Evolutionary conservation across 2,329 filamentous ascomycete genomes (phyloP).

Genomic region (Diplodia scrobiculata): DNA sequence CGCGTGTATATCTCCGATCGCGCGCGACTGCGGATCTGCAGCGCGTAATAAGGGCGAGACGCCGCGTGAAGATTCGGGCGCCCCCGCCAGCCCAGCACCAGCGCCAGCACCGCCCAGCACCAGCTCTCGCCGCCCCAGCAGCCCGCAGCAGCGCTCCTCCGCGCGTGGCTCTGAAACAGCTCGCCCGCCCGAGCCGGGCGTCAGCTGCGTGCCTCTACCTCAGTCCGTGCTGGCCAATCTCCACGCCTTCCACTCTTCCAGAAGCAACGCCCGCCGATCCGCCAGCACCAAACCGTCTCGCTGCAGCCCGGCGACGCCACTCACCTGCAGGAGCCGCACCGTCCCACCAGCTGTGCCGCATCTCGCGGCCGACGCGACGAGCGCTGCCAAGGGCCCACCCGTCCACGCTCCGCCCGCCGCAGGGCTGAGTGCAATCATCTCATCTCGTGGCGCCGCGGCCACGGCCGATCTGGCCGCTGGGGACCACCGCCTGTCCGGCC

Average conservation of each 20-base stretch:
- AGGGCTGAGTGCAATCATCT: constrained; percentile 19
- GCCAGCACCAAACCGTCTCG: constrained; percentile 17
- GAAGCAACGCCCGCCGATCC: constrained; percentile 26
- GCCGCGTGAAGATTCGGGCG: constrained; percentile 21
- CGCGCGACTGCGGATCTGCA: constrained; percentile 18
- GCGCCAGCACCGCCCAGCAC: too few species aligned
- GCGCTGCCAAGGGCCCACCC: constrained; percentile 14
- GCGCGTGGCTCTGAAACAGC: constrained; percentile 21
- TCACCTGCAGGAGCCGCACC: constrained; percentile 26
- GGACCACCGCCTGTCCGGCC: not conserved
- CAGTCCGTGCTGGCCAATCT: constrained; percentile 23
- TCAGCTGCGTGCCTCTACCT: not conserved
- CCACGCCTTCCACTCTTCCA: constrained; percentile 25
- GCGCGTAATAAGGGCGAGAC: constrained; percentile 21
- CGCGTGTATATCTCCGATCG: constrained; percentile 27
- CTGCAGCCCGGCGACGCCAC: constrained; percentile 21
- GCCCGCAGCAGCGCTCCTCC: not conserved
- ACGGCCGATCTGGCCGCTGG: constrained; percentile 9
- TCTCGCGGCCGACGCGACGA: not conserved
- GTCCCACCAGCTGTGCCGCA: constrained; percentile 26
- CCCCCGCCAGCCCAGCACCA: not conserved
- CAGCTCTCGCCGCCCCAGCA: not conserved
- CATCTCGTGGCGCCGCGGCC: constrained; percentile 14
- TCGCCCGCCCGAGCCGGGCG: constrained; percentile 12
- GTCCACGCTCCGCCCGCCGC: constrained; percentile 20